Base-by-base conservation (phyloP, 768 basidiomycete genomes). In the Pulveroboletus sp. region DNA sequence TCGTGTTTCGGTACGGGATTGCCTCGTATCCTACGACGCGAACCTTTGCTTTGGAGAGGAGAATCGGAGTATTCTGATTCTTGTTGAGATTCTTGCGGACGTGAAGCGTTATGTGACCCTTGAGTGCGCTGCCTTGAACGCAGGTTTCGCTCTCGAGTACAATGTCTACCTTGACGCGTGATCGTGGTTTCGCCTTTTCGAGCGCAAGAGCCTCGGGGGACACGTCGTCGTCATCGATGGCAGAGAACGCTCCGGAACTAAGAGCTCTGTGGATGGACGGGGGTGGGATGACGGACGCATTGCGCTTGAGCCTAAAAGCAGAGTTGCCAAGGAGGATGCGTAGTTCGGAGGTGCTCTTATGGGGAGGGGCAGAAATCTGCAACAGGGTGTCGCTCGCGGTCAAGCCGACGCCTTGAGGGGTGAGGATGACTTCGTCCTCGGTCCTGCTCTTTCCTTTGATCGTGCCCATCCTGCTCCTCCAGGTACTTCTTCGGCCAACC, bases 11-110 rank as follows among this genome's bases (percentile, higher is more conserved):
- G 39, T 76, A 71, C 0, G 78, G 71, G 36, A 82, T 75, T 36
- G 80, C 82, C 70, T 95, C 93, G 63, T 92, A 93, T 5, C 93
- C 92, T 45, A 94, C 76, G 19, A 93, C 74, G 50, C 91, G 75
- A 27, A 94, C 66, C 71, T 92, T 94, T 5, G 83, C 89, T 31
- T 76, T 82, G 32, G 82, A 82, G 13, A 95, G 67, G 56, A 82
- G 71, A 4, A 91, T 62, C n/a, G 79, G 71, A 2, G 76, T 63
- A 2, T 38, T 48, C 37, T 73, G 71, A 48, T 80, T 79, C 55
- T 80, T 81, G 63, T 74, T 79, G 24, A 72, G 60, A 23, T 76
- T 76, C 40, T 78, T 74, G 44, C 76, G 74, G 17, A 95, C 76
- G 27, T 74, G 75, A 34, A 94, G 69, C 42, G 83, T 79, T 68